These are phyloP conservation scores for Daedalea quercina DNA, from an alignment of 768 basidiomycete genomes.

Conservation along the genomic window DNA sequence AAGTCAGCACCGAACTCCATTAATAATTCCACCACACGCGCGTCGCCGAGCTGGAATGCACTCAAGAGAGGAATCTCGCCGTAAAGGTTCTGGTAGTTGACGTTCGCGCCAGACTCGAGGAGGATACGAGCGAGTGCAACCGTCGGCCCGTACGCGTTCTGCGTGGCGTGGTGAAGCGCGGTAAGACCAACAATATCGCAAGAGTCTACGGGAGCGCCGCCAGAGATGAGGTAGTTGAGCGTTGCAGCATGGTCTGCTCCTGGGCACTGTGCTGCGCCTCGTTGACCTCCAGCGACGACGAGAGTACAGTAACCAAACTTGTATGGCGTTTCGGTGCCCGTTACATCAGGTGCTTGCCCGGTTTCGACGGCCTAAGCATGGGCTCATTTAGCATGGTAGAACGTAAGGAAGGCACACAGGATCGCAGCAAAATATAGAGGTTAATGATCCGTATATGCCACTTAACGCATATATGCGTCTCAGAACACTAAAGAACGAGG, in stretches of 20 bases:
- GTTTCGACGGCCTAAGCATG: slow-evolving; percentile 5
- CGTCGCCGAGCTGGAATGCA: slow-evolving; percentile 3
- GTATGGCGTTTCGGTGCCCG: slow-evolving; percentile 14
- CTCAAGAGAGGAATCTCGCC: slow-evolving; percentile 35
- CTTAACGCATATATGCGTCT: too few relatives aligned
- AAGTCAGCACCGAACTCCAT: slow-evolving; percentile 45
- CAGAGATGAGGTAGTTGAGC: slow-evolving; percentile 34
- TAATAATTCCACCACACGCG: slow-evolving; percentile 31
- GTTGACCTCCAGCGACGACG: slow-evolving; percentile 13
- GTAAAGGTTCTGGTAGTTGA: slow-evolving; percentile 42
- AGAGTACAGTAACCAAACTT: slow-evolving; percentile 13
- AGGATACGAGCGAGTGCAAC: slow-evolving; percentile 30
- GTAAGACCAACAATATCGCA: slow-evolving; percentile 43
- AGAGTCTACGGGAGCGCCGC: slow-evolving; percentile 33
- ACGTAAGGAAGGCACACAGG: too few relatives aligned
- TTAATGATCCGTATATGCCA: too few relatives aligned
- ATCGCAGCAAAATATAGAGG: too few relatives aligned
- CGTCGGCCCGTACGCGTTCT: slow-evolving; percentile 17
- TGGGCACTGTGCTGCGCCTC: not conserved
- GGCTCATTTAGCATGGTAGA: not conserved
- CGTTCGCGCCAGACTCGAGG: slow-evolving; percentile 40
- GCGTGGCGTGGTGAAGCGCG: slow-evolving; percentile 41
- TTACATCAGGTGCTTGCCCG: slow-evolving; percentile 12
- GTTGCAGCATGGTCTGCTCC: slow-evolving; percentile 25
- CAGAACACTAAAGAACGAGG: too few relatives aligned